Percentiles rank a stretch among this genome's conserved stretches.
phyloP scores from a whole-genome alignment of 2,329 filamentous ascomycete genomes.

The Aphanoascus verrucosus region DNA sequence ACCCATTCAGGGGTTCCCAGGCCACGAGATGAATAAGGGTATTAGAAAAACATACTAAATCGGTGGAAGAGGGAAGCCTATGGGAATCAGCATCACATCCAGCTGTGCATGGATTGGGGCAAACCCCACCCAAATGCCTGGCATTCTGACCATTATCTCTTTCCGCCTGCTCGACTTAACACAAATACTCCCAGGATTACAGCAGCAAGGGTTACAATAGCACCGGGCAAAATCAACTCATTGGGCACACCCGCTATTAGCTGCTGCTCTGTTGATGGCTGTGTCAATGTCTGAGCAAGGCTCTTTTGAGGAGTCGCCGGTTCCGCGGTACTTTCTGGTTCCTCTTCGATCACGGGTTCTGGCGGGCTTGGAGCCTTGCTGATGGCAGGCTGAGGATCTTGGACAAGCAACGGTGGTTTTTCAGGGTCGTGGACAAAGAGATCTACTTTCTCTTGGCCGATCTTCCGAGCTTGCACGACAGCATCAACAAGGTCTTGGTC shows the following conservation, averaged over 20 bases:
- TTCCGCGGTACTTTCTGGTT: slow-evolving; percentile 31
- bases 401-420: slow-evolving; percentile 64
- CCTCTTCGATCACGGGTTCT: slow-evolving; percentile 47
- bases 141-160: neutral
- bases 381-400: slow-evolving; percentile 48
- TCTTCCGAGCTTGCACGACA: slow-evolving; percentile 67
- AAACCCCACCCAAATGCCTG: neutral
- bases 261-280: slow-evolving; percentile 54
- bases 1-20: neutral
- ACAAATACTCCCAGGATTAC: slow-evolving; percentile 92
- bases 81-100: neutral
- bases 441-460: slow-evolving; percentile 82
- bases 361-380: slow-evolving; percentile 43
- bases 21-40: neutral
- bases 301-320: slow-evolving; percentile 34
- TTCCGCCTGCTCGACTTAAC: slow-evolving; percentile 50
- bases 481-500: slow-evolving; percentile 88
- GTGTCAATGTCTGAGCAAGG: slow-evolving; percentile 36
- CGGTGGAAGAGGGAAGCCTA: neutral
- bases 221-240: slow-evolving; percentile 82
- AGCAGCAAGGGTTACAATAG: slow-evolving; percentile 87
- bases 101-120: neutral
- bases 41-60: slow-evolving; percentile 2
- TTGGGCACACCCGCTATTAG: slow-evolving; percentile 87
- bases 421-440: slow-evolving; percentile 91